A percentile compares a stretch with the other conserved stretches of the same genome.
phyloP scores from a whole-genome alignment of 352 stramenopile species.

The Globisporangium recalcitrans region DNA sequence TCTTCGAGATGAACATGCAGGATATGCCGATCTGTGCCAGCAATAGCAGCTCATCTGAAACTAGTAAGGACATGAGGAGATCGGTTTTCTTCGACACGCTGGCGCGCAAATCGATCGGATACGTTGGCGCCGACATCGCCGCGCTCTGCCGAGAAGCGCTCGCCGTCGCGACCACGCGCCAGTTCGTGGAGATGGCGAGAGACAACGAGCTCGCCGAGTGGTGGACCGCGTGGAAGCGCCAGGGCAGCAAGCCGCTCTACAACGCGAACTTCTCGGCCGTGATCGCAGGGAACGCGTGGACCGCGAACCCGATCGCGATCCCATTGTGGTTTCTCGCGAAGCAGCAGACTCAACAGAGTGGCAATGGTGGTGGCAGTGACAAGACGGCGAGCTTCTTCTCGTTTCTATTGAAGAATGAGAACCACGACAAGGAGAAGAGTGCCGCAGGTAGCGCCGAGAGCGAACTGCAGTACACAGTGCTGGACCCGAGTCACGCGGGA shows the following conservation, averaged over 20 bases:
- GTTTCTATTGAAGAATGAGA: slow-evolving; percentile 28
- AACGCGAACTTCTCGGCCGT: slow-evolving; percentile 37
- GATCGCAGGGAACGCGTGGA: slow-evolving; percentile 52
- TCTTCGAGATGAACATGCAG: slow-evolving; percentile 58
- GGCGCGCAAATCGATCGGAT: slow-evolving; percentile 54
- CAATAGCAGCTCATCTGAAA: not conserved
- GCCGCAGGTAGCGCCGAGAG: not conserved
- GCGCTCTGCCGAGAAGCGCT: slow-evolving; percentile 69
- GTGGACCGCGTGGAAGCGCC: slow-evolving; percentile 57
- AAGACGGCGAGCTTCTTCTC: slow-evolving; percentile 30
- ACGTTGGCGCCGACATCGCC: slow-evolving; percentile 79
- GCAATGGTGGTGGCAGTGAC: no score
- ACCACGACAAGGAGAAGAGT: not conserved
- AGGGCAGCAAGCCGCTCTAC: slow-evolving; percentile 27
- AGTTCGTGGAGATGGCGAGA: slow-evolving; percentile 50
- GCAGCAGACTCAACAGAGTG: slow-evolving; percentile 12
- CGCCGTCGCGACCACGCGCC: slow-evolving; percentile 55
- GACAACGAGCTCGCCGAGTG: slow-evolving; percentile 48
- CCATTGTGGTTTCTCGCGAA: slow-evolving; percentile 66
- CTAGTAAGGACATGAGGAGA: slow-evolving; percentile 13
- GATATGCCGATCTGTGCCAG: slow-evolving; percentile 32
- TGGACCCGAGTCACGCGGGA: not conserved
- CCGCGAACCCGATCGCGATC: slow-evolving; percentile 50
- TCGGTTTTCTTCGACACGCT: slow-evolving; percentile 31
- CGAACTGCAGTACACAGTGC: slow-evolving; percentile 1